phyloP scores from a whole-genome alignment of 2,329 filamentous ascomycete species.

The Neopestalotiopsis clavispora region DNA sequence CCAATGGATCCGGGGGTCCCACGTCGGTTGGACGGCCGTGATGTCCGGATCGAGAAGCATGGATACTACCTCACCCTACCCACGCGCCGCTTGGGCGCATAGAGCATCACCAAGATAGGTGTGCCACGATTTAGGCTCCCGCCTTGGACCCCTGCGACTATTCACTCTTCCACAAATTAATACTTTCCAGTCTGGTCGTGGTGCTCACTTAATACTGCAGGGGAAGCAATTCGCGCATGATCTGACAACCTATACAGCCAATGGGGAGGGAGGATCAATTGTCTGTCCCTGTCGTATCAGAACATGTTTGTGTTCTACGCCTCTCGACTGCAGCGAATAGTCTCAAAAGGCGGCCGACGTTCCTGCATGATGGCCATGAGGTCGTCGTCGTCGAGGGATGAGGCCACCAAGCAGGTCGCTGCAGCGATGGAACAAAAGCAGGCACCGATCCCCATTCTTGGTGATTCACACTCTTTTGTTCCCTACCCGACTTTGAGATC shows the following conservation, averaged over 20 bases:
- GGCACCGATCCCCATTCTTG: not conserved
- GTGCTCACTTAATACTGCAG: not conserved
- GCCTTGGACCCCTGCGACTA: not conserved
- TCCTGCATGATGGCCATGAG: slow-evolving; percentile 4
- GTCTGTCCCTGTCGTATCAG: not conserved
- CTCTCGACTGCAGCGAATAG: not conserved
- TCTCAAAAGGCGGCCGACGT: not conserved
- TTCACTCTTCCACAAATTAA: slow-evolving; percentile 1
- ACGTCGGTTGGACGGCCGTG: not conserved
- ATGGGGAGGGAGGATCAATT: not conserved
- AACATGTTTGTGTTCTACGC: not conserved
- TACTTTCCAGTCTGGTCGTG: not conserved
- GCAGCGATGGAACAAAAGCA: not conserved
- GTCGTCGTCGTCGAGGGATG: not conserved
- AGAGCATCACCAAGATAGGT: not conserved
- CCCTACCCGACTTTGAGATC: slow-evolving; percentile 16
- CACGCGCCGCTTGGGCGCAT: not conserved
- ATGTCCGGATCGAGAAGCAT: not conserved
- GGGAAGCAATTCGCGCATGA: not conserved
- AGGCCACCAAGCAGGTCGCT: not conserved
- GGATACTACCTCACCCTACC: not conserved
- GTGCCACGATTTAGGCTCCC: not conserved
- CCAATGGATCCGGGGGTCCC: not conserved
- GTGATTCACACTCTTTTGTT: slow-evolving; percentile 15
- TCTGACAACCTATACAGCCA: not conserved